Base-by-base conservation (phyloP, 2,329 filamentous ascomycete genomes). In the Colletotrichum tanaceti region DNA sequence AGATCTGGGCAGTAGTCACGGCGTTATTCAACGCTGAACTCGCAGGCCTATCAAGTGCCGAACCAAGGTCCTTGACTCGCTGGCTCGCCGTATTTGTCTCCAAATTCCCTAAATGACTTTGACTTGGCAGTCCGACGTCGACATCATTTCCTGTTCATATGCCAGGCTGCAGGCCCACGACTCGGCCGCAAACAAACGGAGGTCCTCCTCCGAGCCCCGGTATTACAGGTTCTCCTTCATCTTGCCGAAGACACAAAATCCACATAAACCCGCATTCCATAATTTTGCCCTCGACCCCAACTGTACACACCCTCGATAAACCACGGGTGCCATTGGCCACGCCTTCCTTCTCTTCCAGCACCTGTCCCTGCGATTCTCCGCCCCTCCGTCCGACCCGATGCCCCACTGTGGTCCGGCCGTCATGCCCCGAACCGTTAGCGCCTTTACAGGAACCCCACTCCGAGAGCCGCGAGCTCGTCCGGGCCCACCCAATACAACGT, bases 401-500 rank as follows among this genome's bases (percentile, higher is more conserved):
- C 18, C 4, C 52, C 49, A 50, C 59, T 22, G 32, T 22, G 57
- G 22, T 47, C 63, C 41, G 39, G 49, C 57, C 57, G 41, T 53
- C 18, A 9, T 53, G 61, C 53, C 61, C 63, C 47, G 58, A 65
- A 11, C 47, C 57, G 57, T 65, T 65, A 65, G 57, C 49, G 63
- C 20, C 54, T 24, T 32, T 11, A n/a, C 13, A 11, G 38, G 20
- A 20, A 39, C 22, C 4, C 44, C 54, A 58, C 47, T 39, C 46
- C 63, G 54, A 46, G 46, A 52, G 41, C 38, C 38, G 24, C 14
- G 57, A 32, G 38, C 11, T 18, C 47, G 11, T 24, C 55, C 32
- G 47, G 47, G 6, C 47, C 57, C 47, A 65, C 55, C 39, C 46
- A 5, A 44, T n/a, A 53, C 39, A 44, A 24, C 35, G 43, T 35